phyloP scores from a whole-genome alignment of 2,329 filamentous ascomycete species.

The Xylariaceae sp. region DNA sequence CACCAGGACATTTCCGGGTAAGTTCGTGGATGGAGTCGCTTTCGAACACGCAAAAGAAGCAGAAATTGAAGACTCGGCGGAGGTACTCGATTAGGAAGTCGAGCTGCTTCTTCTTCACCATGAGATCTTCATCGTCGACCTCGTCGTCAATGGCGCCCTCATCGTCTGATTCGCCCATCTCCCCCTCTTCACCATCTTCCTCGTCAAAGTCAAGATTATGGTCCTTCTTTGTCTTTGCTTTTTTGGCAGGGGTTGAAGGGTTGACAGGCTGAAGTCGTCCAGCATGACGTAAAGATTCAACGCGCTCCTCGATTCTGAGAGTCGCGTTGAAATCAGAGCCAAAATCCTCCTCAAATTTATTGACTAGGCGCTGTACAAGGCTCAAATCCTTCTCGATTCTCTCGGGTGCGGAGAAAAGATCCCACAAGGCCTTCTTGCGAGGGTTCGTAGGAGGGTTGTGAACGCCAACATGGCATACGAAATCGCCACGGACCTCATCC shows the following conservation, averaged over 20 bases:
- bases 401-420: slow-evolving; percentile 91
- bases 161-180: slow-evolving; percentile 74
- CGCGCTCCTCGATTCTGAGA: slow-evolving; percentile 77
- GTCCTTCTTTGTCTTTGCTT: slow-evolving; percentile 50
- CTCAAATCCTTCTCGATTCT: slow-evolving; percentile 86
- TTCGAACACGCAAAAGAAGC: slow-evolving; percentile 99
- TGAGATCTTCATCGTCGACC: slow-evolving; percentile 80
- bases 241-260: slow-evolving; percentile 49
- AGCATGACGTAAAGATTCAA: slow-evolving; percentile 72
- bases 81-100: slow-evolving; percentile 96
- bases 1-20: slow-evolving; percentile 90
- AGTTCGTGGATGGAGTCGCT: slow-evolving; percentile 96
- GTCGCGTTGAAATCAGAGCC: slow-evolving; percentile 73
- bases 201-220: slow-evolving; percentile 58
- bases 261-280: slow-evolving; percentile 70
- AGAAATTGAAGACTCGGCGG: slow-evolving; percentile 95
- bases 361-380: slow-evolving; percentile 75
- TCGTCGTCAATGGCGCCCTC: slow-evolving; percentile 78
- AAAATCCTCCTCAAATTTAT: slow-evolving; percentile 80
- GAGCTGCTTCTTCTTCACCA: slow-evolving; percentile 93
- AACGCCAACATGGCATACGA: slow-evolving; percentile 94
- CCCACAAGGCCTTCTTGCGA: slow-evolving; percentile 94
- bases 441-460: slow-evolving; percentile 84
- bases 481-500: slow-evolving; percentile 89
- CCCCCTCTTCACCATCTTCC: slow-evolving; percentile 60